Base-by-base conservation (phyloP, 2,329 filamentous ascomycete genomes). In the Sclerotinia nivalis region DNA sequence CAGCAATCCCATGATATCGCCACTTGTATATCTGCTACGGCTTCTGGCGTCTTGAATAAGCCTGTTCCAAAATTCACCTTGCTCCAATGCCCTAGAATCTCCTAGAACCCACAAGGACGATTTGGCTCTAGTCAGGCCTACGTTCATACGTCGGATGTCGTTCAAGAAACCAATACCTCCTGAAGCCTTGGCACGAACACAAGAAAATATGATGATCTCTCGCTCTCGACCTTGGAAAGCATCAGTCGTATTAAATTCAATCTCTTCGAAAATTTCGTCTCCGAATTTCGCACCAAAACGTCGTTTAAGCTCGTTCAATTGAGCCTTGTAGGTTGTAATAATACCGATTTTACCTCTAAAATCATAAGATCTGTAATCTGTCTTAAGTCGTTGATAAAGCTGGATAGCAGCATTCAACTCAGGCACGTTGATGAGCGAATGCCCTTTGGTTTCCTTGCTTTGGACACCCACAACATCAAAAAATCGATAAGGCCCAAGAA, bases 231-330 rank as follows among this genome's bases (percentile, higher is more conserved):
- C 96, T 80, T 99, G 93, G 80, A 97, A 99, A 25, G 96, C 96
- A 81, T 99, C 96, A 0, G 96, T 99, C 0, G 96, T 99, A 80
- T 99, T 99, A 86, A 99, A 99, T 74, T 99, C 96, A 73, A 99
- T 91, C 28, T 87, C 86, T 45, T 91, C 89, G 34, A 89, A 85
- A 73, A 99, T 93, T 0, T 80, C 81, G 4, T 92, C 87, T 49
- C 95, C 93, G 77, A 91, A 98, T 56, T 84, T 85, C 20, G 85
- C 82, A 12, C 84, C 82, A 79, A 99, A 99, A 2, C 89, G 89
- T 60, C 85, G 84, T 73, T 91, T 93, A 70, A 99, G 84, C 79
- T 93, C 90, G 69, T 86, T 88, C 20, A 99, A 83, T 79, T 99
- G 96, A 28, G 93, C 93, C 79, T 98, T 99, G 82, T 99, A 99